Evolutionary conservation across 1,284 basidiomycete species (phyloP), one percentile per base, ranked within the genome.

Genomic region (Cryptococcus sp.): DNA sequence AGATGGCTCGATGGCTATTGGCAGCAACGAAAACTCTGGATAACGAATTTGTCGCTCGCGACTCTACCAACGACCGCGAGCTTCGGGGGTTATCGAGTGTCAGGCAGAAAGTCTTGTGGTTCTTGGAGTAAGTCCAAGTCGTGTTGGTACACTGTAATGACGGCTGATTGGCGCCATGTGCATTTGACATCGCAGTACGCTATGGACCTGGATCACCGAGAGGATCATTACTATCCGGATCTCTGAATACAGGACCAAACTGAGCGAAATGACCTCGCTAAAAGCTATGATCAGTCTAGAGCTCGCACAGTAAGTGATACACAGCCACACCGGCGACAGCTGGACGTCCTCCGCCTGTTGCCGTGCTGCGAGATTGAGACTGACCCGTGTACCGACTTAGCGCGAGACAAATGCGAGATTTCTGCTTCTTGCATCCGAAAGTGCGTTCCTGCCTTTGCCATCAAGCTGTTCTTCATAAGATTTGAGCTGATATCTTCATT

Each of bases 211-310:
- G 74, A 73, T 92, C 43, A 86, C 84, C 43, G 88, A 86, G 26
- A 83, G 89, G 70, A 89, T 89, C 57, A 59, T 85, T 65, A 62
- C 61, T 4, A 49, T 55, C 13, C 43, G 54, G 11, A 51, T 49
- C 22, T 16, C 3, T 0, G 48, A 29, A 0, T 68, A 57, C 65
- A 86, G 86, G 47, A 74, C 82, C 2, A 77, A 75, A 3, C 79
- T 92, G 46, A 74, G 76, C n/a, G 70, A 79, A 26, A 84, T 83
- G 2, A 81, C 79, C 46, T 89, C 89, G 2, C 79, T 93, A 16
- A 87, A 91, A 65, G 85, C 88, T 53, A 87, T 91, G 80, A 88
- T 92, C 50, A 74, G 77, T 23, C 64, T 87, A 3, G 90, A 93
- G 68, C 81, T 86, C 26, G 81, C 84, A 41, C 86, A 92, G 89